Percentiles rank a stretch among this genome's conserved stretches.
Conservation (phyloP, 1,284 basidiomycete species). For the Cutaneotrichosporon cutaneum region DNA sequence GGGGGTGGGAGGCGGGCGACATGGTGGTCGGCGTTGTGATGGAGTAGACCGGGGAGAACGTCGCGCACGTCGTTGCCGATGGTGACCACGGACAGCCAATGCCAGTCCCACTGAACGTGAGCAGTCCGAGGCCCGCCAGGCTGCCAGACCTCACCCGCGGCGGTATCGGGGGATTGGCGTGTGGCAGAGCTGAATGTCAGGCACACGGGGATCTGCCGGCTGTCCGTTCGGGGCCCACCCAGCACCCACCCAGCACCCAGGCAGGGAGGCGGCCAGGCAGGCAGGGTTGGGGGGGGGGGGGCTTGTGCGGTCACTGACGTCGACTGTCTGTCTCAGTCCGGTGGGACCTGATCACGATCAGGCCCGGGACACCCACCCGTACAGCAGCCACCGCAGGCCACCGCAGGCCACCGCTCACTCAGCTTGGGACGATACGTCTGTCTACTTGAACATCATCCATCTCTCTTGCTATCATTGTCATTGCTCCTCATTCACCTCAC, state of each 20-base stretch:
- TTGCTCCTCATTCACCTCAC: background rate
- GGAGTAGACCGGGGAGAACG: conserved; percentile 10
- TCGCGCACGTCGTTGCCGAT: conserved; percentile 13
- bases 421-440: background rate
- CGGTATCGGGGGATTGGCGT: conserved; percentile 16
- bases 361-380: background rate
- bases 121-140: conserved; percentile 1
- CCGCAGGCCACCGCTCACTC: background rate
- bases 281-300: too few relatives aligned
- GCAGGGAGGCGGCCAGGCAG: too few relatives aligned
- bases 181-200: background rate
- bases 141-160: conserved; percentile 7
- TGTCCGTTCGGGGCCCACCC: background rate
- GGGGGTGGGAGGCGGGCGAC: conserved; percentile 33
- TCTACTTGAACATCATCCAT: background rate
- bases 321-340: background rate
- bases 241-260: background rate
- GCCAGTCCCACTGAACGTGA: conserved; percentile 16
- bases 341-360: background rate
- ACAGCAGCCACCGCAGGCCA: background rate
- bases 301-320: background rate
- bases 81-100: conserved; percentile 20
- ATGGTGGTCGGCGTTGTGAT: conserved; percentile 32
- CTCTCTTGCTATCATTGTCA: background rate
- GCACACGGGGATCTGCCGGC: background rate